Evolutionary conservation across 768 basidiomycete genomes (phyloP).

Genomic region (Leccinum uliginosum): DNA sequence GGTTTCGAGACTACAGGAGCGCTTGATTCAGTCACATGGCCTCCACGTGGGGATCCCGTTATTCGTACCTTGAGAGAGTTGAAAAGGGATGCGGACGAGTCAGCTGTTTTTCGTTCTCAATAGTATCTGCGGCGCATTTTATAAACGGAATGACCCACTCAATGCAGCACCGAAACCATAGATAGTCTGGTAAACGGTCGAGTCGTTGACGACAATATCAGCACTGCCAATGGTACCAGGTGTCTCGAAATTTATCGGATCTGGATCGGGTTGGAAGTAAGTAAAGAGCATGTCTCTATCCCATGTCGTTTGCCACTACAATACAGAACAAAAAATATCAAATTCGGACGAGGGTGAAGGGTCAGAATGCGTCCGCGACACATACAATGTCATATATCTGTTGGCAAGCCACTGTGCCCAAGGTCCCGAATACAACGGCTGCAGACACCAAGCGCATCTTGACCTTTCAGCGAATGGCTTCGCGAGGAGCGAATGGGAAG

Average conservation of each 20-base stretch:
- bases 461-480: background rate
- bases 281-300: constrained; percentile 28
- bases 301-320: constrained; percentile 55
- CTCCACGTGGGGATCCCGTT: background rate
- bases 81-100: constrained; percentile 61
- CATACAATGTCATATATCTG: constrained; percentile 54
- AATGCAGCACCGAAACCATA: constrained; percentile 64
- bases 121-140: background rate
- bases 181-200: constrained; percentile 53
- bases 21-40: constrained; percentile 2
- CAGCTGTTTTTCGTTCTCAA: constrained; percentile 41
- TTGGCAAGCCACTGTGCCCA: constrained; percentile 35
- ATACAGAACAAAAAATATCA: background rate
- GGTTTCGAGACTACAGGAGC: constrained; percentile 41
- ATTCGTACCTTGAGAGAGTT: constrained; percentile 58
- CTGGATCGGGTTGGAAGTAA: constrained; percentile 27
- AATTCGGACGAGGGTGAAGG: constrained; percentile 3
- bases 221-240: constrained; percentile 56
- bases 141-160: constrained; percentile 37
- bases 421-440: constrained; percentile 13
- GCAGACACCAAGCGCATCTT: constrained; percentile 18
- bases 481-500: background rate
- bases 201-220: constrained; percentile 60
- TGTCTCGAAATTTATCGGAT: constrained; percentile 29
- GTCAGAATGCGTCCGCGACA: background rate